Base-by-base conservation (phyloP, 2,329 filamentous ascomycete species). In the Thielaviopsis punctulata region DNA sequence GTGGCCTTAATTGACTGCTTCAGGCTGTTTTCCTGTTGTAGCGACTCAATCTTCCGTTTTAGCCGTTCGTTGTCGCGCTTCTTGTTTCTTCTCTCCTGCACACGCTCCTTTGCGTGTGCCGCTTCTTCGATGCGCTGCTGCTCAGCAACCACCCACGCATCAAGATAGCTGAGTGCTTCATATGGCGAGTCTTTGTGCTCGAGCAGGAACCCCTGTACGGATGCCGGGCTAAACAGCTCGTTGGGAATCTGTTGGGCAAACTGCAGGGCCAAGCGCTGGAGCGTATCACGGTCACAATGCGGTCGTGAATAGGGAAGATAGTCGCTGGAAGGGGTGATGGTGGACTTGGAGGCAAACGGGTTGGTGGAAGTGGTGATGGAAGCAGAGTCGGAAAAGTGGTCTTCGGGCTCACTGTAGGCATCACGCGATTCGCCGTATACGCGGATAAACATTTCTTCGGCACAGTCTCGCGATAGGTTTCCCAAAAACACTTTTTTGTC, bases 401-500 rank as follows among this genome's bases (percentile, higher is more conserved):
- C 53, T 45, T 51, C 49, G n/a, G 24, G 27, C 10, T 48, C 49
- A 9, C 5, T 30, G 6, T 46, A 18, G 19, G 15, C 45, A 9
- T 24, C 36, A 18, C 19, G 33, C 9, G 30, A 33, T 19, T 52
- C 45, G n/a, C 36, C 36, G 59, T 80, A 80, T 76, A 81, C 80
- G 21, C 76, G 65, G 58, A 74, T 65, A 56, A 82, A 82, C 1
- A 82, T 66, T 62, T 80, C 76, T 27, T 63, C 63, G 2, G 75
- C 73, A 60, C 80, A 77, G 8, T 63, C 58, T 27, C 66, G 65
- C 2, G 72, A 76, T 1, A 79, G 76, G 56, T 76, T 74, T 21
- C 67, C 71, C 63, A 88, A 84, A 10, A 69, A 69, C 1, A 88
- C 76, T 58, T 83, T 77, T 41, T 82, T 68, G 57, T 89, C 84